Evolutionary conservation across 345 rosid genomes (phyloP).

Genomic region (Diplotaxis tenuifolia): DNA sequence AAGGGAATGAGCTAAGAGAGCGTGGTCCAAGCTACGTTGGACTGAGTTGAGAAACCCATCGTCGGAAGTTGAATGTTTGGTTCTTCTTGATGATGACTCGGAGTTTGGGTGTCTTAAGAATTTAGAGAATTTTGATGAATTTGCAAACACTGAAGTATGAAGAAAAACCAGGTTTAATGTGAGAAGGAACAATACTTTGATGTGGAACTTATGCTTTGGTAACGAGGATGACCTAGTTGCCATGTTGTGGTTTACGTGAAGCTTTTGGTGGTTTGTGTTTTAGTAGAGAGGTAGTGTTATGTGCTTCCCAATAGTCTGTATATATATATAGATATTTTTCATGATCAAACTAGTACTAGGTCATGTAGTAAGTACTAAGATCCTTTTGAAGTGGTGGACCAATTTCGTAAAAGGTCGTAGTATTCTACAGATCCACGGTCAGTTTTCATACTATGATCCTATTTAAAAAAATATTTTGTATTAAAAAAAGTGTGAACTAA

Average conservation of each 20-base stretch:
- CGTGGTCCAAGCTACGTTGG: conserved; percentile 33
- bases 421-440: too few relatives aligned
- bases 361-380: conserved; percentile 23
- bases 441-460: too few relatives aligned
- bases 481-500: too few relatives aligned
- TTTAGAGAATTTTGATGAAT: conserved; percentile 33
- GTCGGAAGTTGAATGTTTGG: conserved; percentile 16
- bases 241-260: conserved; percentile 25
- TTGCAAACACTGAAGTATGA: conserved; percentile 13
- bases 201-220: not conserved
- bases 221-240: conserved; percentile 7
- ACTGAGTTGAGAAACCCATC: conserved; percentile 38
- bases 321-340: conserved; percentile 7
- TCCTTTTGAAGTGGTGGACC: conserved; percentile 14
- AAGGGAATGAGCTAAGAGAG: conserved; percentile 35
- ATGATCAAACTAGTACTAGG: conserved; percentile 7
- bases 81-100: conserved; percentile 5
- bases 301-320: conserved; percentile 2
- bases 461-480: too few relatives aligned
- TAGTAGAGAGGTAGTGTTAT: conserved; percentile 19
- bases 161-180: conserved; percentile 4
- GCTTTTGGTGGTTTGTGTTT: conserved; percentile 11
- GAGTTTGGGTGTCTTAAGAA: conserved; percentile 21
- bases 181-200: conserved; percentile 8
- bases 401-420: conserved; percentile 1